Evolutionary conservation across 129 eudicot species (phyloP), one percentile per base, ranked within the genome.

Genomic region (Oenanthe sinensis): DNA sequence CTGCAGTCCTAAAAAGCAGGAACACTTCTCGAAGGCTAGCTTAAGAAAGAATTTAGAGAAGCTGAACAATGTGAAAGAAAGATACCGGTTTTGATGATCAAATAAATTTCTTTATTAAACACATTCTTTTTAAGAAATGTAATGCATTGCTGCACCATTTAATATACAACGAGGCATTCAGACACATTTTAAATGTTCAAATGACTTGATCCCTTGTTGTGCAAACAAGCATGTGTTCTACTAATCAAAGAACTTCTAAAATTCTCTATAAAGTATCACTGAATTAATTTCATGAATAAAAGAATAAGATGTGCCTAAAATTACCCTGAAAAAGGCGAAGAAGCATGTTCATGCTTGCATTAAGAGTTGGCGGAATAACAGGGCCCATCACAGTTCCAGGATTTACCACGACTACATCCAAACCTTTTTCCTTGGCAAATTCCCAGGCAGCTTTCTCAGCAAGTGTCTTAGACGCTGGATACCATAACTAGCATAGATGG

Each of bases 401-500:
- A 82, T 95, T 91, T 60, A 95, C 97, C 80, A 91, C 94, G 47
- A 90, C 98, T 58, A 95, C 74, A 62, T 90, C 94, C 82, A 95
- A 68, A 60, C 83, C 90, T 69, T 95, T 90, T 74, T 91, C 97
- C 83, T 91, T 84, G 30, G 96, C 86, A 75, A 90, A 95, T 73
- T 91, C 89, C 97, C 97, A 95, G 74, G 97, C 94, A 65, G 94
- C 96, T 78, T 95, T 90, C 78, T 95, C 98, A 75, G 98, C 96
- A 58, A 85, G 82, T 50, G 91, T 91, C 87, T 91, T 95, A 11
- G 98, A 95, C 22, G 89, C 89, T 13, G 97, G 89, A 90, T 95
- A 95, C 98, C 98, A 95, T 40, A 91, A 40, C 98, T 91, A 76
- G 77, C 63, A 74, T 77, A 82, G 33, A 80, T n/a, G 28, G 58